Conservation (phyloP, 2,329 filamentous ascomycete genomes). For the Harringtonia lauricola region DNA sequence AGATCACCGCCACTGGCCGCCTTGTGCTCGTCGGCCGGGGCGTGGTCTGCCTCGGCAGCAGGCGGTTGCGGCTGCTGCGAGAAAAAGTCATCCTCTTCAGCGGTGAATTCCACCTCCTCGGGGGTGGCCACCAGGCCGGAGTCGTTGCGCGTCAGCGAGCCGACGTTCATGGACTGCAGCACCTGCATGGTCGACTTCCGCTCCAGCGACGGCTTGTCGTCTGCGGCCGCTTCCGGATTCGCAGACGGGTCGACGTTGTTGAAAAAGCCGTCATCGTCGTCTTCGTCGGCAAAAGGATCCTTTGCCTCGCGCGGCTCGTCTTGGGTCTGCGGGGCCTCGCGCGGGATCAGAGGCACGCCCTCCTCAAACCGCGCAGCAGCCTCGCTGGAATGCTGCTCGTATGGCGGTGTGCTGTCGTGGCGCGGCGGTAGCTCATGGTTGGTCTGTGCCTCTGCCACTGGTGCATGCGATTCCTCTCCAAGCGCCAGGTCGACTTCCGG, state of each 20-base stretch:
- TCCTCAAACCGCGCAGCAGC: slow-evolving; percentile 53
- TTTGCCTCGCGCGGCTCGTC: neutral
- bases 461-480: slow-evolving; percentile 29
- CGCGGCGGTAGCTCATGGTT: too few species aligned
- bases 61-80: slow-evolving; percentile 1
- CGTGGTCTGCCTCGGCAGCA: slow-evolving; percentile 4
- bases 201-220: slow-evolving; percentile 29
- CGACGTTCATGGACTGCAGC: slow-evolving; percentile 36
- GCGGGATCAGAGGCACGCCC: slow-evolving; percentile 50
- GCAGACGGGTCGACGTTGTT: slow-evolving; percentile 28
- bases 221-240: neutral
- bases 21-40: slow-evolving; percentile 3
- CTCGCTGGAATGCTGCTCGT: slow-evolving; percentile 34
- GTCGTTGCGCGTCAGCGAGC: slow-evolving; percentile 14
- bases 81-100: slow-evolving; percentile 8
- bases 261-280: slow-evolving; percentile 53
- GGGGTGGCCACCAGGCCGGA: slow-evolving; percentile 19
- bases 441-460: too few species aligned
- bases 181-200: slow-evolving; percentile 62
- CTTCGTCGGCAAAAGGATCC: slow-evolving; percentile 34
- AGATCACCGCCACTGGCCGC: slow-evolving; percentile 46
- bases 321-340: slow-evolving; percentile 14
- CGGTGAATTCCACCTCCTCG: slow-evolving; percentile 17
- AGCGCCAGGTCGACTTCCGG: slow-evolving; percentile 39
- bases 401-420: slow-evolving; percentile 14